Evolutionary conservation across 495 filamentous ascomycete genomes (phyloP), one percentile per base, ranked within the genome.

Genomic region (Collariella sp.): DNA sequence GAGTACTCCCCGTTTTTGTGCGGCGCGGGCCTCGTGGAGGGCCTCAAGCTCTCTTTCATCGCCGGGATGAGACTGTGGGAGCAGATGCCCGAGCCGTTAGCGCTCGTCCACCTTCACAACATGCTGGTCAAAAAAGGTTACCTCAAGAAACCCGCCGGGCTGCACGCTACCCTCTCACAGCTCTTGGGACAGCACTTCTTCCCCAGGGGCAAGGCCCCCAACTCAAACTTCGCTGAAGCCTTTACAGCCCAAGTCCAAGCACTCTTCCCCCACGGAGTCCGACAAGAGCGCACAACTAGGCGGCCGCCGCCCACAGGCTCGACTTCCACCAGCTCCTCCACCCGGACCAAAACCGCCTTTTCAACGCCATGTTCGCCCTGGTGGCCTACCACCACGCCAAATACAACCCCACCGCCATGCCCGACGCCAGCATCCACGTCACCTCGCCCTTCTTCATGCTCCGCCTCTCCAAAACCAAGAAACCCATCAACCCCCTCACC

Each of bases 1-100:
- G 69, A 72, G 33, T 78, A 76, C 48, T 78, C 72, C 16, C 77
- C 75, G 2, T 77, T 72, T 55, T 66, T 78, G 15, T 78, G 75
- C 43, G 73, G 73, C 7, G 68, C 66, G 4, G 73, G 75, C 3
- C 65, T 78, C 6, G 55, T 55, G 15, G 73, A 77, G 57, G 70
- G 46, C 6, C 66, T 78, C 2, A 60, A 69, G 20, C 41, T 67
- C 34, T 60, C 61, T 1, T 75, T 72, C 49, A 31, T 59, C 5
- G 51, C 58, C 26, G 57, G 61, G n/a, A 60, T 74, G 46, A 9
- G 59, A 15, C 7, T 74, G 18, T 71, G 65, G 58, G 69, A 71
- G 15, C 52, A 55, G 38, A 57, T 68, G 6, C 63, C 65, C 13
- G 70, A 47, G 13, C 47, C 34, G 12, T n/a, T 26, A 16, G 10